These are phyloP conservation scores for Trametes punicea DNA, from an alignment of 768 basidiomycete species.

Conservation along the genomic window DNA sequence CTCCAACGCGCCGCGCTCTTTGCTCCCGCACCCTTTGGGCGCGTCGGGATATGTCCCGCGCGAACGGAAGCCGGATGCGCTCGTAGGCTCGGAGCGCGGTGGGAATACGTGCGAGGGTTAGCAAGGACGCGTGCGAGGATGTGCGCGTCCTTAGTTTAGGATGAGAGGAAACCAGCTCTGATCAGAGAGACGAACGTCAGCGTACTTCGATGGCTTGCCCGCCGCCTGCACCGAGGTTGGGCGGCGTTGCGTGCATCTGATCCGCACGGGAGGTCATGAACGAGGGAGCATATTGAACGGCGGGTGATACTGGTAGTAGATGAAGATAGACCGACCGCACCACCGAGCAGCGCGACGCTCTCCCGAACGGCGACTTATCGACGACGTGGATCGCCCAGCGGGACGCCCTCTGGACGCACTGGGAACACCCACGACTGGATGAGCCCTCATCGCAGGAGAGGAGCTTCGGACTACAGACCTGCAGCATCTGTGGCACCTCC, in stretches of 20 bases:
- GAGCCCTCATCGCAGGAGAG: not conserved
- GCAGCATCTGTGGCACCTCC: slow-evolving; percentile 18
- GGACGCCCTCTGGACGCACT: slow-evolving; percentile 6
- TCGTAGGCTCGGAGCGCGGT: slow-evolving; percentile 22
- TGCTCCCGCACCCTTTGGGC: slow-evolving; percentile 13
- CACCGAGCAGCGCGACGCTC: slow-evolving; percentile 27
- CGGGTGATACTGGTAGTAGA: not conserved
- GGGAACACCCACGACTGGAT: not conserved
- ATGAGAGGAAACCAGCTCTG: too few relatives aligned
- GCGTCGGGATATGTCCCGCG: slow-evolving; percentile 11
- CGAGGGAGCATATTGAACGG: too few relatives aligned
- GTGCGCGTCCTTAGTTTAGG: slow-evolving; percentile 30
- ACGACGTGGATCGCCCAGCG: slow-evolving; percentile 27
- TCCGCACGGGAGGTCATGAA: not conserved
- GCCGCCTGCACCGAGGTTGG: slow-evolving; percentile 25
- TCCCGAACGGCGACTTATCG: slow-evolving; percentile 20
- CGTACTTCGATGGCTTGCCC: slow-evolving; percentile 25
- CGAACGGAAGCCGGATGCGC: slow-evolving; percentile 22
- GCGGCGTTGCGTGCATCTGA: slow-evolving; percentile 25
- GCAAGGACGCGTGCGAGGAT: slow-evolving; percentile 25
- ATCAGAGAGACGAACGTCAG: not conserved
- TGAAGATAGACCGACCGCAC: slow-evolving; percentile 18
- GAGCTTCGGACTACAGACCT: slow-evolving; percentile 16
- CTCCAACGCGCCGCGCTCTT: slow-evolving; percentile 21
- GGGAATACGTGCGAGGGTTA: slow-evolving; percentile 7